A percentile compares a stretch with the other conserved stretches of the same genome.
phyloP scores from a whole-genome alignment of 345 rosid species.

The Rhodomyrtus tomentosa region DNA sequence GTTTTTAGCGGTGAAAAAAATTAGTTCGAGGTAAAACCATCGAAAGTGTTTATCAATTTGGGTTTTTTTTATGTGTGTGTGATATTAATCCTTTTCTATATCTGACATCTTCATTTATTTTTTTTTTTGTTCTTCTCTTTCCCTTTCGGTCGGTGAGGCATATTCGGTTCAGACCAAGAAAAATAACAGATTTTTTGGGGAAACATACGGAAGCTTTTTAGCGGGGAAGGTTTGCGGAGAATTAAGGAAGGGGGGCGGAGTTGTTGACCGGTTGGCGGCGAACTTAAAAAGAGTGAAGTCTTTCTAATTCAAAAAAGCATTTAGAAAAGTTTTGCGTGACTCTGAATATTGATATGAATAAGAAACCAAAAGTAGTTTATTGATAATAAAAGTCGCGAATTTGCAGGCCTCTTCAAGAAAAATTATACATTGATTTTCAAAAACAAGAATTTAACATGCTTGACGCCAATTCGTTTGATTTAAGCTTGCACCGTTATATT shows the following conservation, averaged over 20 bases:
- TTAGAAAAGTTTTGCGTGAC: neutral
- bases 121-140: neutral
- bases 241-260: neutral
- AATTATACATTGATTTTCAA: neutral
- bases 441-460: neutral
- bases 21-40: no score
- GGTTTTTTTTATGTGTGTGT: no score
- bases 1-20: no score
- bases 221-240: neutral
- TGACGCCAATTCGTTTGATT: neutral
- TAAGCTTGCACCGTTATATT: neutral
- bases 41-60: no score
- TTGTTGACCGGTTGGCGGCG: neutral
- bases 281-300: no score
- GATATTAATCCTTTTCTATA: neutral
- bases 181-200: no score
- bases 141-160: no score
- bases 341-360: neutral
- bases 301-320: neutral
- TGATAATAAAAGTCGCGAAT: no score
- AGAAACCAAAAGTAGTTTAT: neutral
- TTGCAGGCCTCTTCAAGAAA: neutral
- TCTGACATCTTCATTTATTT: no score
- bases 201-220: neutral
- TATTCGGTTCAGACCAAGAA: no score